A percentile compares a stretch with the other conserved stretches of the same genome.
Evolutionary conservation across 1,284 basidiomycete species (phyloP).

Genomic region (Trichosporon coremiiforme): DNA sequence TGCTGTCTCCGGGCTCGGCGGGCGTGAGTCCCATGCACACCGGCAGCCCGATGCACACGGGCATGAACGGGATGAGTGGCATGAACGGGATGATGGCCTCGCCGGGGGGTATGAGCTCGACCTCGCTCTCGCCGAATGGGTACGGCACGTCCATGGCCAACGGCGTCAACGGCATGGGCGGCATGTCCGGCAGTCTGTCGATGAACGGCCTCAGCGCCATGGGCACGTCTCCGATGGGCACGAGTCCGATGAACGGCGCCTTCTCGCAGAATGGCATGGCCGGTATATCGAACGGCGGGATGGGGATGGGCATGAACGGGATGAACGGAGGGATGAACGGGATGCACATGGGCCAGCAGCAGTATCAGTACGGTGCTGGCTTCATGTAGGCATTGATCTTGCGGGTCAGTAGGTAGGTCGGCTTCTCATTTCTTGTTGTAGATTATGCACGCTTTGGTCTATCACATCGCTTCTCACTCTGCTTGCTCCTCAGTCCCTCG

Average conservation of each 20-base stretch:
- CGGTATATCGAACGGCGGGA: too few relatives aligned
- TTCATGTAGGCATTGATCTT: background rate
- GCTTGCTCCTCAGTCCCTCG: background rate
- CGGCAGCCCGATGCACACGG: too few relatives aligned
- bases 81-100: conserved; percentile 19
- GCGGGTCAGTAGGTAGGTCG: too few relatives aligned
- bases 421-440: conserved; percentile 8
- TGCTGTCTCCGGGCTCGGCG: background rate
- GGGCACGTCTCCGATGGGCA: too few relatives aligned
- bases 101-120: conserved; percentile 11
- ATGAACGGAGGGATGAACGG: background rate
- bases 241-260: too few relatives aligned
- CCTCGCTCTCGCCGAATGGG: background rate
- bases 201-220: too few relatives aligned
- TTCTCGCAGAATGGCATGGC: too few relatives aligned
- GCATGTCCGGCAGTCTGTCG: too few relatives aligned
- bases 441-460: conserved; percentile 12
- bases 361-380: background rate
- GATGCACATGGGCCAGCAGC: background rate
- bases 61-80: too few relatives aligned
- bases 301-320: background rate
- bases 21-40: background rate
- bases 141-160: too few relatives aligned
- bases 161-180: too few relatives aligned
- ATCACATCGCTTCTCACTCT: too few relatives aligned